Conservation (phyloP, 768 basidiomycete species). For the Cystobasidiopsis lactophilus region DNA sequence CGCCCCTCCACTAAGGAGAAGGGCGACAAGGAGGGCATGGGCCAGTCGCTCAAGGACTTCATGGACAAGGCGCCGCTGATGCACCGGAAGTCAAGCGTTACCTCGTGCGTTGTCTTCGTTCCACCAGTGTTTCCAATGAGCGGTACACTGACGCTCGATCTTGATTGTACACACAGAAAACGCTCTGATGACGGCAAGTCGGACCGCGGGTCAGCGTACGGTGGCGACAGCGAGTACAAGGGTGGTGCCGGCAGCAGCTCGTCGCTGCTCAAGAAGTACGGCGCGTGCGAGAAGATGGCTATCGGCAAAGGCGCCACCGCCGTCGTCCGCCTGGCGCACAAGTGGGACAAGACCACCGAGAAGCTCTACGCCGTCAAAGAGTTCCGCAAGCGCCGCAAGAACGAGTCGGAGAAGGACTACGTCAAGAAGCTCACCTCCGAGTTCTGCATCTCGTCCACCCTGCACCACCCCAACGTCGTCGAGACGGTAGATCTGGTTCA, state of each 20-base stretch:
- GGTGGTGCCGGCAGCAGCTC: background rate
- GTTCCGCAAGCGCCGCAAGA: constrained; percentile 92
- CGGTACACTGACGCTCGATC: background rate
- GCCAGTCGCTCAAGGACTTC: no score
- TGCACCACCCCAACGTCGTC: constrained; percentile 58
- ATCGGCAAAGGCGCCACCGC: constrained; percentile 98
- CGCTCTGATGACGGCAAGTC: background rate
- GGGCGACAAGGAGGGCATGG: no score
- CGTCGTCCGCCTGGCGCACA: constrained; percentile 86
- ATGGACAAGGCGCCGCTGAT: background rate
- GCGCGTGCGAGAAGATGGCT: constrained; percentile 84
- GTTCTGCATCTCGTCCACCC: constrained; percentile 90
- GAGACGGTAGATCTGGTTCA: constrained; percentile 99
- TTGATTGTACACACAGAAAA: background rate
- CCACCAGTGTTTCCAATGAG: background rate
- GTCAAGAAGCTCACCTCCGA: constrained; percentile 99
- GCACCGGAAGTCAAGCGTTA: background rate
- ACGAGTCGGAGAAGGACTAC: constrained; percentile 97
- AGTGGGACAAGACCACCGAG: constrained; percentile 78
- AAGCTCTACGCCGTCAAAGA: constrained; percentile 98
- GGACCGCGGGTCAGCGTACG: background rate
- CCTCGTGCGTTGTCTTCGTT: background rate
- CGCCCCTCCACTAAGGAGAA: no score
- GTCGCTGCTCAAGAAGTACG: constrained; percentile 48
- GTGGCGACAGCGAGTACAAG: background rate